phyloP scores from a whole-genome alignment of 768 basidiomycete genomes.

The Cystobasidium onofrii region DNA sequence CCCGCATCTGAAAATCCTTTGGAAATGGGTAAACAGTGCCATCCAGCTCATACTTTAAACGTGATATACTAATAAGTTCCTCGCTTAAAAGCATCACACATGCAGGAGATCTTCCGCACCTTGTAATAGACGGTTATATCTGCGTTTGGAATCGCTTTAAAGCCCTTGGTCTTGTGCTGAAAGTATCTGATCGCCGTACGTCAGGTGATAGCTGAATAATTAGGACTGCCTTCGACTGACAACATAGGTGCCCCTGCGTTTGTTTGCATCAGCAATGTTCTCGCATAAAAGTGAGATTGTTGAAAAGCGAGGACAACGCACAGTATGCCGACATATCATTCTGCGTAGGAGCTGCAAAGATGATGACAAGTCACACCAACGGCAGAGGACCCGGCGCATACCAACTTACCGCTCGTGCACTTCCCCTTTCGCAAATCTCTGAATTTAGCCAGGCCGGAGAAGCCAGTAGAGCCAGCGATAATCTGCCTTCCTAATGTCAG shows the following conservation, averaged over 20 bases:
- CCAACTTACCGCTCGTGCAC: not conserved
- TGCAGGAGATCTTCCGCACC: not conserved
- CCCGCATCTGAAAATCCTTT: conserved; percentile 11
- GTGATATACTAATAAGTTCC: not conserved
- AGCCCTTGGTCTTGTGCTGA: conserved; percentile 18
- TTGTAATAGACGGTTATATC: not conserved
- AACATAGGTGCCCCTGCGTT: not conserved
- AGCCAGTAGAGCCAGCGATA: not conserved
- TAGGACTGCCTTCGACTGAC: not conserved
- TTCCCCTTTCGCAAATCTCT: not conserved
- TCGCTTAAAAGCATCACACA: not conserved
- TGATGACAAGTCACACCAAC: not conserved
- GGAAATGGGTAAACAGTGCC: not conserved
- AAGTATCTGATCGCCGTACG: not conserved
- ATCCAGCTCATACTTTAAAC: not conserved
- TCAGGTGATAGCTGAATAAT: too few relatives aligned
- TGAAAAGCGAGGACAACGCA: not conserved
- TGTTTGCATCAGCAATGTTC: not conserved
- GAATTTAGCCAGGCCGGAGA: not conserved
- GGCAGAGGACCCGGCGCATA: not conserved
- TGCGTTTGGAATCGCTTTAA: not conserved
- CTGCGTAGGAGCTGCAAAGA: not conserved
- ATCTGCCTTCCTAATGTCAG: not conserved
- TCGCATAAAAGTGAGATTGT: not conserved
- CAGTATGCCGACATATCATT: conserved; percentile 1